phyloP scores from a whole-genome alignment of 345 rosid genomes.

The Populus euphratica region DNA sequence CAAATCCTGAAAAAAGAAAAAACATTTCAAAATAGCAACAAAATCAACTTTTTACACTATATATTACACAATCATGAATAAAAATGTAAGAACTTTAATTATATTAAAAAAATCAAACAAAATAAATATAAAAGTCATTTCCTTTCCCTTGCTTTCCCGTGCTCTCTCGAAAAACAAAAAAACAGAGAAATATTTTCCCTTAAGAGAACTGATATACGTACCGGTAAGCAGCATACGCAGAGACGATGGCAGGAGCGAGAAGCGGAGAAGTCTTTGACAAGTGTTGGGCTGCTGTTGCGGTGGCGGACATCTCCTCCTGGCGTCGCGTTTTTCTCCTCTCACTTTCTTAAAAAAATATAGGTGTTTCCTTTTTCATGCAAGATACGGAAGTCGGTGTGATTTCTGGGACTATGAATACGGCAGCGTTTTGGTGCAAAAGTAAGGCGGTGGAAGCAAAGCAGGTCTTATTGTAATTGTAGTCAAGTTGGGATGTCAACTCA shows the following conservation, averaged over 20 bases:
- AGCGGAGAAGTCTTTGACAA: not conserved
- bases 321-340: not conserved
- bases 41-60: not conserved
- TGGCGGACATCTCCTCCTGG: conserved; percentile 3
- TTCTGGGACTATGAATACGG: not conserved
- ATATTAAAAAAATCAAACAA: not conserved
- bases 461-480: not conserved
- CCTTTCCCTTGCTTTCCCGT: not conserved
- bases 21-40: no score
- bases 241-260: not conserved
- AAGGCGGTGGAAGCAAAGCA: not conserved
- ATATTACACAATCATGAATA: not conserved
- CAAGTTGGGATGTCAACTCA: not conserved
- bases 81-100: not conserved
- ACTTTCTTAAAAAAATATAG: not conserved
- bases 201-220: not conserved
- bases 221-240: conserved; percentile 6
- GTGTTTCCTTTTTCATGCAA: not conserved
- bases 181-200: not conserved
- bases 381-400: not conserved
- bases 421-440: not conserved
- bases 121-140: not conserved
- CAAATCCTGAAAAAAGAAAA: not conserved
- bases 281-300: not conserved
- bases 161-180: not conserved